Conservation (phyloP, 2,329 filamentous ascomycete genomes). For the Didymella lethalis region DNA sequence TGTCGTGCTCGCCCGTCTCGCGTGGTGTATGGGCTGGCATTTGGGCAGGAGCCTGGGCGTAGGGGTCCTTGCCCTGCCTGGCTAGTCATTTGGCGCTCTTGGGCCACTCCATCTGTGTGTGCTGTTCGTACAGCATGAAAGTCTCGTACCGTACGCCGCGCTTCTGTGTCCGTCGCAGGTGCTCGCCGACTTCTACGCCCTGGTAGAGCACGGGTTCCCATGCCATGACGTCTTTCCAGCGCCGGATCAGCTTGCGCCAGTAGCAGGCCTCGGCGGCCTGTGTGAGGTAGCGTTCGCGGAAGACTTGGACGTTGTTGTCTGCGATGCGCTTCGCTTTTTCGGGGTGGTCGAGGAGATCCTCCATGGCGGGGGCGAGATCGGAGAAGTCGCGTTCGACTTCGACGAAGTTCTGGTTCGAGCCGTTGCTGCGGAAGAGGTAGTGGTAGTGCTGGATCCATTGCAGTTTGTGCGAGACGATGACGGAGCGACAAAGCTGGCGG, state of each 20-base stretch:
- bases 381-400: slow-evolving; percentile 48
- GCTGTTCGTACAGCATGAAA: slow-evolving; percentile 32
- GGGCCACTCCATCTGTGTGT: slow-evolving; percentile 15
- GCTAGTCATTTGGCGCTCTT: slow-evolving; percentile 9
- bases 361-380: slow-evolving; percentile 39
- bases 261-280: slow-evolving; percentile 46
- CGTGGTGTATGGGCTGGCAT: slow-evolving; percentile 3
- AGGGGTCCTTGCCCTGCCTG: slow-evolving; percentile 9
- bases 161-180: slow-evolving; percentile 32
- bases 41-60: slow-evolving; percentile 4
- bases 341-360: slow-evolving; percentile 43
- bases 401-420: slow-evolving; percentile 46
- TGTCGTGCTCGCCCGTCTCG: slow-evolving; percentile 13
- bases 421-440: slow-evolving; percentile 41
- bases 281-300: slow-evolving; percentile 45
- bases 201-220: slow-evolving; percentile 37
- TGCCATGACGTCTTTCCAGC: slow-evolving; percentile 30
- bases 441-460: slow-evolving; percentile 49
- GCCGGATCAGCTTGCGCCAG: slow-evolving; percentile 28
- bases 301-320: slow-evolving; percentile 41
- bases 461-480: slow-evolving; percentile 46
- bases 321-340: slow-evolving; percentile 46
- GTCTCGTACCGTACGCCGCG: slow-evolving; percentile 44
- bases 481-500: slow-evolving; percentile 58
- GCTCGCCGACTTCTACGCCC: slow-evolving; percentile 30